Conservation (phyloP, 1,139 yeast species). For the Pichia terricola region DNA sequence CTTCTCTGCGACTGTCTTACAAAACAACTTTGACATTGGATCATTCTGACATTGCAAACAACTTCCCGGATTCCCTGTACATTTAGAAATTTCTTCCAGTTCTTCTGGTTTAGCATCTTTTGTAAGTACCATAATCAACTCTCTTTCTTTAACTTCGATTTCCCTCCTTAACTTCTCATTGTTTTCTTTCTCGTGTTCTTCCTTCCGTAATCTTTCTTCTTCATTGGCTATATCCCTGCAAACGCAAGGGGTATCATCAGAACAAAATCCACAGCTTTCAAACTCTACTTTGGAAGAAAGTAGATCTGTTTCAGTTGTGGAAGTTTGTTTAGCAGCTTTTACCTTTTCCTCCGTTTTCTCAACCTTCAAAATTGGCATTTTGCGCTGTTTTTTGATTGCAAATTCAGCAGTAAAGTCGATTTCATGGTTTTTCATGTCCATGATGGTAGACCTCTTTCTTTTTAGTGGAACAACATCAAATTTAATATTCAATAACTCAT, state of each 20-base stretch:
- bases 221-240: constrained; percentile 70
- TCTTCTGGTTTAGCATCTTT: constrained; percentile 8
- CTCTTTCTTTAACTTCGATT: constrained; percentile 20
- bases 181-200: neutral
- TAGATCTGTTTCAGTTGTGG: constrained; percentile 1
- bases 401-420: constrained; percentile 48
- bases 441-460: constrained; percentile 19
- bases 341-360: too few species aligned
- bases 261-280: constrained; percentile 87
- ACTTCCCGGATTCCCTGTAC: constrained; percentile 84
- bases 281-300: constrained; percentile 30
- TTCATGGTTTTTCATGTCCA: constrained; percentile 23
- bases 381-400: constrained; percentile 17
- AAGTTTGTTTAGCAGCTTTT: too few species aligned
- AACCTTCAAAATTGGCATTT: constrained; percentile 15
- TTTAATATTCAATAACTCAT: too few species aligned
- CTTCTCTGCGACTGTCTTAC: constrained; percentile 62
- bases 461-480: constrained; percentile 29
- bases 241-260: constrained; percentile 86
- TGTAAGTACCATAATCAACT: constrained; percentile 16
- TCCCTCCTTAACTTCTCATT: neutral
- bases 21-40: constrained; percentile 82
- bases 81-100: constrained; percentile 32
- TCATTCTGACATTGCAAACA: constrained; percentile 78
- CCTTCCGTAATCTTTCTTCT: constrained; percentile 5